Conservation (phyloP, 2,329 filamentous ascomycete species). For the Neoscytalidium dimidiatum region DNA sequence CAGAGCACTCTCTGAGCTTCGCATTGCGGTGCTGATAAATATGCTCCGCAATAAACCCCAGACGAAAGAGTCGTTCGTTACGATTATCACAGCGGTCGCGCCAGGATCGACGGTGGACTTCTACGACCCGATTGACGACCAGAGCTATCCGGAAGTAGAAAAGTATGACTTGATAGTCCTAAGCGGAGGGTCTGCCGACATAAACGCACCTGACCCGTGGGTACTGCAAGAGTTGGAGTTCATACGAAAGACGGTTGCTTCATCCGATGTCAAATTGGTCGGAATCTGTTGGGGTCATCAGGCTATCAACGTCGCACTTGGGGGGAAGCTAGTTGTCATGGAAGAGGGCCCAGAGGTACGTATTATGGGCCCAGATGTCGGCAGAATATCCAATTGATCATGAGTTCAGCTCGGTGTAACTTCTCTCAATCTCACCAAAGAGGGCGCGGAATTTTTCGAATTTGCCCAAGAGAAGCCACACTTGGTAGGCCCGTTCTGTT, state of each 20-base stretch:
- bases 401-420: conserved; percentile 11
- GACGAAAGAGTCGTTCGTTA: conserved; percentile 2
- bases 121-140: conserved; percentile 15
- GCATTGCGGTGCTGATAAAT: conserved; percentile 14
- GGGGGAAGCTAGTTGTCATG: conserved; percentile 6
- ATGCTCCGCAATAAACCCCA: background rate
- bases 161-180: conserved; percentile 11
- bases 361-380: background rate
- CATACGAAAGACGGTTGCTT: background rate
- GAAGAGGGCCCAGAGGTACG: conserved; percentile 16
- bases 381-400: background rate
- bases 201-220: conserved; percentile 17
- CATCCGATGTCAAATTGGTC: conserved; percentile 3
- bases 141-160: background rate
- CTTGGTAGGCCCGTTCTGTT: background rate
- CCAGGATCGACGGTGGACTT: conserved; percentile 10
- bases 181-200: conserved; percentile 18
- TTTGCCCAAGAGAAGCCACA: background rate
- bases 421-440: background rate
- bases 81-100: background rate
- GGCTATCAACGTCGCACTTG: conserved; percentile 15
- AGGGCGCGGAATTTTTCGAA: conserved; percentile 8
- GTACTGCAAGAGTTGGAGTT: conserved; percentile 16
- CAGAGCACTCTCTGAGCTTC: background rate
- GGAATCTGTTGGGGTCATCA: conserved; percentile 20